Conservation (phyloP, 768 basidiomycete species). For the Mycena kentingensis region DNA sequence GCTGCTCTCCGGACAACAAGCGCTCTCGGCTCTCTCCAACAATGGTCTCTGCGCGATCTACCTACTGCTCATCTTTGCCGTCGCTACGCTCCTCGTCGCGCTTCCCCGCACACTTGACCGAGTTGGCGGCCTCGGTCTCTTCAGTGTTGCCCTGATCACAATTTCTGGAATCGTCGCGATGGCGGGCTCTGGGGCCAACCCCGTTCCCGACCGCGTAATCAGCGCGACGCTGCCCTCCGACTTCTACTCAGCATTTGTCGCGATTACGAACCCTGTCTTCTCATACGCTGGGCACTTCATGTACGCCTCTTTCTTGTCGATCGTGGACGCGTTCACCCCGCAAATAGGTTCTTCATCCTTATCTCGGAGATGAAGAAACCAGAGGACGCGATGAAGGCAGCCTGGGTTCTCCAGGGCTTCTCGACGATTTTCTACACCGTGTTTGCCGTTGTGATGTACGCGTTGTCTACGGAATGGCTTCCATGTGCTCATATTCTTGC, state of each 20-base stretch:
- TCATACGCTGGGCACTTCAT: slow-evolving; percentile 59
- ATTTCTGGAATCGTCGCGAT: slow-evolving; percentile 52
- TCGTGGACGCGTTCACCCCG: background rate
- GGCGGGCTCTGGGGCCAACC: slow-evolving; percentile 51
- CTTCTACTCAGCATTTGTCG: slow-evolving; percentile 53
- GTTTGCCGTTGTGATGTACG: slow-evolving; percentile 43
- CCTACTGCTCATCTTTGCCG: slow-evolving; percentile 48
- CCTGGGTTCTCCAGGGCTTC: slow-evolving; percentile 57
- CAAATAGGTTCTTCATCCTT: slow-evolving; percentile 55
- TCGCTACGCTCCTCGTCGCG: slow-evolving; percentile 42
- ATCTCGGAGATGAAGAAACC: slow-evolving; percentile 58
- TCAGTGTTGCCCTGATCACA: slow-evolving; percentile 44
- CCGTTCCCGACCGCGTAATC: slow-evolving; percentile 42
- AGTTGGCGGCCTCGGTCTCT: slow-evolving; percentile 48
- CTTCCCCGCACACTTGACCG: slow-evolving; percentile 51
- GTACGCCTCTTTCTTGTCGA: slow-evolving; percentile 28
- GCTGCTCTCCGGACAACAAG: slow-evolving; percentile 54
- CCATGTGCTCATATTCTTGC: slow-evolving; percentile 5
- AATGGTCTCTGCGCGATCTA: slow-evolving; percentile 49
- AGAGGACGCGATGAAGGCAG: slow-evolving; percentile 60
- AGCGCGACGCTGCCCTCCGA: slow-evolving; percentile 38
- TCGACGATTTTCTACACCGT: slow-evolving; percentile 51
- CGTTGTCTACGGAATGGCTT: background rate
- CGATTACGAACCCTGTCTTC: slow-evolving; percentile 57
- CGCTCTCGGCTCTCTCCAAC: slow-evolving; percentile 49